Evolutionary conservation across 495 filamentous ascomycete genomes (phyloP).

Genomic region (Tuber borchii): DNA sequence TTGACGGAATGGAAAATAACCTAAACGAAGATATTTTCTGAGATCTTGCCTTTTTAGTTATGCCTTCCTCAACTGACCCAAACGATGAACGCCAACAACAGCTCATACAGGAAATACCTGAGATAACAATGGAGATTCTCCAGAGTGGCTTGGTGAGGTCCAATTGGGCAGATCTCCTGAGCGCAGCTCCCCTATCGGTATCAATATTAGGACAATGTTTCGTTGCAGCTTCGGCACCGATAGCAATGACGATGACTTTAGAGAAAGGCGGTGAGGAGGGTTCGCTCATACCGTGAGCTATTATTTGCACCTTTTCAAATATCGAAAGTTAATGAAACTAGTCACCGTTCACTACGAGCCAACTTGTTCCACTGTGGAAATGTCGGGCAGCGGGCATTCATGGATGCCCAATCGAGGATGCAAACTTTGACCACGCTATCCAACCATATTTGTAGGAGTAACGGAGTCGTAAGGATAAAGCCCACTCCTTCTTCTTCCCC

Average conservation of each 20-base stretch:
- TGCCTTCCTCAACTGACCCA: not conserved
- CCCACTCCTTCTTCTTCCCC: not conserved
- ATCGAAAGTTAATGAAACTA: not conserved
- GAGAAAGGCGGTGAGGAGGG: not conserved
- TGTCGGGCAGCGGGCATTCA: conserved; percentile 6
- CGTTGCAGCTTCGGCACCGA: conserved; percentile 1
- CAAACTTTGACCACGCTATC: not conserved
- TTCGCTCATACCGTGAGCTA: not conserved
- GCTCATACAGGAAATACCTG: not conserved
- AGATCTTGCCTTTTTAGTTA: not conserved
- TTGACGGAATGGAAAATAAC: not conserved
- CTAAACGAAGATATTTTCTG: not conserved
- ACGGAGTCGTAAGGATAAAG: conserved; percentile 7
- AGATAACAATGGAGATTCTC: conserved; percentile 6
- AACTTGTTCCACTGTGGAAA: conserved; percentile 11
- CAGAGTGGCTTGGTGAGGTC: conserved; percentile 3
- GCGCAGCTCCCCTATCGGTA: conserved; percentile 4
- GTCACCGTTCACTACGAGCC: conserved; percentile 2
- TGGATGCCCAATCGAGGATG: conserved; percentile 8
- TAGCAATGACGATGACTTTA: not conserved
- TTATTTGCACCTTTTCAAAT: not conserved
- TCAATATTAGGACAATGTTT: conserved; percentile 1
- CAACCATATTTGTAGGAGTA: not conserved
- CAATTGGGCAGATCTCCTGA: conserved; percentile 7
- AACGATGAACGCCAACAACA: conserved; percentile 1